Base-by-base conservation (phyloP, 106 monocot genomes). In the Posidonia australis region DNA sequence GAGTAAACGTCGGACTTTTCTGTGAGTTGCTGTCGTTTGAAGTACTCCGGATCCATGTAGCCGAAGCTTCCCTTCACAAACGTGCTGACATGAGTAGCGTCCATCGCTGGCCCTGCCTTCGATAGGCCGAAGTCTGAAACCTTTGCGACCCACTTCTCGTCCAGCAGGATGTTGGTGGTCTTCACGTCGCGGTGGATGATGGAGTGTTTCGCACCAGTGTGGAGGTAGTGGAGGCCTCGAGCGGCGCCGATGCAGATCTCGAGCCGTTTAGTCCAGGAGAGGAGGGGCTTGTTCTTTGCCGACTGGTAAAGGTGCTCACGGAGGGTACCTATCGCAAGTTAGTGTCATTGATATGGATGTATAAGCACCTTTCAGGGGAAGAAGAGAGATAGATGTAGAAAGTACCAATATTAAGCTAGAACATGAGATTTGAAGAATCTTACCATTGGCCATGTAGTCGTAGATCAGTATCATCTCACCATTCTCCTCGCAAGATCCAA, bases 391-490 rank as follows among this genome's bases (percentile, higher is more conserved):
- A n/a, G n/a, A n/a, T n/a, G n/a, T n/a, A n/a, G n/a, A n/a, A n/a
- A n/a, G n/a, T n/a, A n/a, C n/a, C n/a, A n/a, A n/a, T n/a, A n/a
- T n/a, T n/a, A n/a, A n/a, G n/a, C n/a, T n/a, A n/a, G n/a, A n/a
- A n/a, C n/a, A n/a, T n/a, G n/a, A n/a, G n/a, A n/a, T n/a, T n/a
- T n/a, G n/a, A n/a, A n/a, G n/a, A n/a, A n/a, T n/a, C n/a, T n/a
- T n/a, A n/a, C n/a, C 67, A 13, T 42, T 16, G 31, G 67, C 29
- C 67, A 67, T 67, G 67, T 54, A 67, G 54, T 67, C 67, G 41
- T 67, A 67, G 5, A 67, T 30, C 30, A 67, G 32, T 23, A 67
- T 67, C 67, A 67, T 67, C 67, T 67, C 67, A 19, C 36, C 20
- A 36, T 67, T 51, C 22, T 67, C 67, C 36, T 54, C 67, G 53